Evolutionary conservation across 192 early-diverging fungal species (phyloP).

Genomic region (Linnemannia exigua): DNA sequence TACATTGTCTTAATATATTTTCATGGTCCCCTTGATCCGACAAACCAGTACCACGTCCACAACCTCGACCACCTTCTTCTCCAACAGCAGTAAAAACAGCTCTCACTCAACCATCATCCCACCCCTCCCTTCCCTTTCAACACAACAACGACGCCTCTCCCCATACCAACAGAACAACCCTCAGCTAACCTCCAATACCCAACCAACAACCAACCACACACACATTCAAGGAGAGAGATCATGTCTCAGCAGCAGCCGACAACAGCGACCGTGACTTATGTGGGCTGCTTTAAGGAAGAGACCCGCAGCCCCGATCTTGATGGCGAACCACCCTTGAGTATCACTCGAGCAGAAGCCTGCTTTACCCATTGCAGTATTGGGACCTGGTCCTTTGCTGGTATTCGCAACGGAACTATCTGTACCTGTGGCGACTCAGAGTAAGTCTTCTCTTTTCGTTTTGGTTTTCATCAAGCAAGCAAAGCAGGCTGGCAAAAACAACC

Average conservation of each 20-base stretch:
- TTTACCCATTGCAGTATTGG: constrained; percentile 50
- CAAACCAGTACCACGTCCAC: neutral
- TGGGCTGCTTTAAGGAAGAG: constrained; percentile 46
- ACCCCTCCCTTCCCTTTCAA: neutral
- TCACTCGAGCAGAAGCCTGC: constrained; percentile 48
- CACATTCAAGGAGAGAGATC: constrained; percentile 4
- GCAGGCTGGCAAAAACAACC: too few species aligned
- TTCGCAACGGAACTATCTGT: constrained; percentile 45
- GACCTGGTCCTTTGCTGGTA: constrained; percentile 43
- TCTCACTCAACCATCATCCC: neutral
- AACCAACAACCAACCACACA: neutral
- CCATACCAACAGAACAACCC: neutral
- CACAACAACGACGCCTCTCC: neutral
- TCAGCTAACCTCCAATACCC: neutral
- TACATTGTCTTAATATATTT: neutral
- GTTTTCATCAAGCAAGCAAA: neutral
- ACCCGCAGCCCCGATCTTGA: constrained; percentile 27
- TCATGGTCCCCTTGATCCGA: neutral
- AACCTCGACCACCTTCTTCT: neutral
- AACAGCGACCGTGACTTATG: constrained; percentile 16
- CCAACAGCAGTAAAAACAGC: neutral
- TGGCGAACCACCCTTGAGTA: constrained; percentile 42
- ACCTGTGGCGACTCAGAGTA: constrained; percentile 53
- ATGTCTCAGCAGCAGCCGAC: constrained; percentile 9
- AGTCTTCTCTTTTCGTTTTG: neutral